Base-by-base conservation (phyloP, 1,139 yeast species). In the Debaryomyces singareniensis region DNA sequence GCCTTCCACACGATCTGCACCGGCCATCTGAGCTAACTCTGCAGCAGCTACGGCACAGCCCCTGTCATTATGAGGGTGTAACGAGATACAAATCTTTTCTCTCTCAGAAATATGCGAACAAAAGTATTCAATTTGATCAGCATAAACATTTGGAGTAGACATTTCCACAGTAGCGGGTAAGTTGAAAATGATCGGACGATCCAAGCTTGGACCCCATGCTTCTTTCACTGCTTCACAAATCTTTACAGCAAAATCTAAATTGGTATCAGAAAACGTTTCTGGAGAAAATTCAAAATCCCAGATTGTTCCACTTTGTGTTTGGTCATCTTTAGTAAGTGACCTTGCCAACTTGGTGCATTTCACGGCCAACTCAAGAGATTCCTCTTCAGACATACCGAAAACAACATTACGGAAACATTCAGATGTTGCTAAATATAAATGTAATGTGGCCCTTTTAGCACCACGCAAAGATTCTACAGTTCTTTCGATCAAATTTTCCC, bases 11-110 rank as follows among this genome's bases (percentile, higher is more conserved):
- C 98, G 78, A 59, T 91, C 96, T 27, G 96, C 97, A 43, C 98
- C 97, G 3, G 96, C 98, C 59, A 91, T 58, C 39, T 84, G 73
- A 36, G 95, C 97, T 37, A 91, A 71, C 61, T 91, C 98, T 10
- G 96, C 81, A 14, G 97, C 97, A 12, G 97, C 97, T 27, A 91
- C 97, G 36, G 95, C 96, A 59, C 96, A 87, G 21, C 97, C 97
- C 57, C 97, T 78, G 58, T 91, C 97, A 47, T 91, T 91, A 63
- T 91, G 98, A 30, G 95, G 85, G 56, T 91, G 98, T 29, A 91
- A 75, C 16, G 97, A 89, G 34, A 91, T 78, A 50, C 93, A 78
- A 25, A 89, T 77, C 46, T 77, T 84, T 44, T 86, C 94, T 49
- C 97, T 79, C 51, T 89, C 82, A 27, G 80, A 56, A 34, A 91